phyloP scores from a whole-genome alignment of 495 filamentous ascomycete genomes.

The Massariosphaeria phaeospora region DNA sequence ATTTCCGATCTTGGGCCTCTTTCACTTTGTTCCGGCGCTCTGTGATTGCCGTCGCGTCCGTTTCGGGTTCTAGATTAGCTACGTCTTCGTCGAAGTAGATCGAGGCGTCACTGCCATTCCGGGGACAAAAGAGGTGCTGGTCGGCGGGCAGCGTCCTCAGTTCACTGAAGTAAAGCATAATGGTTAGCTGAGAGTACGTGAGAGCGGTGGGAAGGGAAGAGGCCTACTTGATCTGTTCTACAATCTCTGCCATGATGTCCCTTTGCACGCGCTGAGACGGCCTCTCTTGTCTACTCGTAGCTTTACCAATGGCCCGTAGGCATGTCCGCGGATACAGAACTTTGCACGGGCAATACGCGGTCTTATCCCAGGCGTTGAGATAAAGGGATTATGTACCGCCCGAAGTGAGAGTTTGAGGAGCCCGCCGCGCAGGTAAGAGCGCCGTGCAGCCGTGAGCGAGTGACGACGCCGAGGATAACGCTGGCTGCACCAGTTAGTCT shows the following conservation, averaged over 20 bases:
- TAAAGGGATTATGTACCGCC: no score
- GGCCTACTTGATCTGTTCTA: conserved; percentile 28
- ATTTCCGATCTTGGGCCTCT: conserved; percentile 49
- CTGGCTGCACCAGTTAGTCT: no score
- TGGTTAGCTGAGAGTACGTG: not conserved
- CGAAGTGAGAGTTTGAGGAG: no score
- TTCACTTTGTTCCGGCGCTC: conserved; percentile 36
- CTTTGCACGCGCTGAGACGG: not conserved
- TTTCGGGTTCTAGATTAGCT: not conserved
- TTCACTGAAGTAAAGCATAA: conserved; percentile 24
- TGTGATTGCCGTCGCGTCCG: conserved; percentile 18
- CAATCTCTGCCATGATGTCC: conserved; percentile 31
- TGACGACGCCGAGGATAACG: no score
- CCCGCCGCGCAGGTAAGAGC: no score
- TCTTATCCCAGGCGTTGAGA: no score
- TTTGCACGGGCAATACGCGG: no score
- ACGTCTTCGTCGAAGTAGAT: conserved; percentile 40
- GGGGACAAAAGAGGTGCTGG: conserved; percentile 42
- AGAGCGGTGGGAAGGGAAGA: not conserved
- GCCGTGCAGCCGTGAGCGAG: no score
- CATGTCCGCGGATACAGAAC: no score
- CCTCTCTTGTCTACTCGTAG: not conserved
- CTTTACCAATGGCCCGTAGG: not conserved
- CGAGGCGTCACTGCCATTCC: conserved; percentile 31
- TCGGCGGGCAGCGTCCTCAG: conserved; percentile 34